Percentiles rank a stretch among this genome's conserved stretches.
These are phyloP conservation scores for Debaryomycetaceae sp. DNA, from an alignment of 1,139 yeast species.

Conservation along the genomic window DNA sequence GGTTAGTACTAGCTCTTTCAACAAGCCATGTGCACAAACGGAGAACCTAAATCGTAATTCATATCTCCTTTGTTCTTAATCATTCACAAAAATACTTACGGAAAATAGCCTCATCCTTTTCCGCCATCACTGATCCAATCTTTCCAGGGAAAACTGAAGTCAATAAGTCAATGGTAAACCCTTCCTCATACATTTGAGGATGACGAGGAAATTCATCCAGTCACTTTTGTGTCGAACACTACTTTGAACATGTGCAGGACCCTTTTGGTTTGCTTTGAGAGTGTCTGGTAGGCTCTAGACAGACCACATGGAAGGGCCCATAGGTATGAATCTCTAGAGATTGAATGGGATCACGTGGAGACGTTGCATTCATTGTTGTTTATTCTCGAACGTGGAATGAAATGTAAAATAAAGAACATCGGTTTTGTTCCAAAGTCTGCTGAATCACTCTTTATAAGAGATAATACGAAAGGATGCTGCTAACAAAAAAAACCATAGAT, in stretches of 20 bases:
- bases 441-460: no score
- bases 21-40: background rate
- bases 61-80: background rate
- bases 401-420: no score
- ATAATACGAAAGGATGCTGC: no score
- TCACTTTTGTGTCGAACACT: background rate
- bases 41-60: background rate
- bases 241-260: background rate
- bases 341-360: no score
- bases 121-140: constrained; percentile 13
- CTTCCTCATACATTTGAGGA: background rate
- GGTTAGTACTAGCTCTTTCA: constrained; percentile 11
- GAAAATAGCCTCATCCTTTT: constrained; percentile 66
- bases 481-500: no score
- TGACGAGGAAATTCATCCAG: background rate
- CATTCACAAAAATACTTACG: constrained; percentile 35
- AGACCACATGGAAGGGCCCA: no score
- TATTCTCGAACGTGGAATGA: no score
- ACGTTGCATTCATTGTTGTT: no score
- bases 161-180: background rate
- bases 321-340: no score
- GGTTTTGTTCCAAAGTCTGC: no score
- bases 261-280: no score
- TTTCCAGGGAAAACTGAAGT: background rate
- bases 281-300: no score